These are phyloP conservation scores for Dillenia turbinata DNA, from an alignment of 164 flowering plant species.

Conservation along the genomic window DNA sequence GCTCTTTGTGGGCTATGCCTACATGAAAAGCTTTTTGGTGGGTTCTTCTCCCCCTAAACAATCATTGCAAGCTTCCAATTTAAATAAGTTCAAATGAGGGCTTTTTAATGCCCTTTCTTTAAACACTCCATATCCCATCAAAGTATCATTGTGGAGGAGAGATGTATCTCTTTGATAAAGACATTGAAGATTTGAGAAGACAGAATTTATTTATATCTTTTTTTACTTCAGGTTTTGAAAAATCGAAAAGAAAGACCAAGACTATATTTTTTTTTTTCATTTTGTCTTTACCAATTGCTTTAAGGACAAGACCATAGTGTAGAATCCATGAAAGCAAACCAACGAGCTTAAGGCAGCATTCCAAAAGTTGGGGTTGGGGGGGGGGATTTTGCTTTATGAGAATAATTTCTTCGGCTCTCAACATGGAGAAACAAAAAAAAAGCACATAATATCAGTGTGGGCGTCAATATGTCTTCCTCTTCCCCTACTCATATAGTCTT, in stretches of 20 bases:
- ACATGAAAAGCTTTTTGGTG: too few species aligned
- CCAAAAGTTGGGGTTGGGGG: too few species aligned
- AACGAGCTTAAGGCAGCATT: too few species aligned
- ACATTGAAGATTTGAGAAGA: conserved; percentile 3
- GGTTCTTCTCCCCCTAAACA: too few species aligned
- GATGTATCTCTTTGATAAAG: conserved; percentile 26
- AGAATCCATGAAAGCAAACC: too few species aligned
- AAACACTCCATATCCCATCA: conserved; percentile 11
- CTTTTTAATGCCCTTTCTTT: conserved; percentile 10
- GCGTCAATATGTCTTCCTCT: conserved; percentile 18
- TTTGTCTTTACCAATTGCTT: too few species aligned
- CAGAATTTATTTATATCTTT: too few species aligned
- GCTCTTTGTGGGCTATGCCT: too few species aligned
- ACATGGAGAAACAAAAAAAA: background rate
- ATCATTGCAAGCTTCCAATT: conserved; percentile 23
- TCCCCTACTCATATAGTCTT: background rate
- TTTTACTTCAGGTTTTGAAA: background rate
- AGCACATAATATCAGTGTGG: conserved; percentile 22
- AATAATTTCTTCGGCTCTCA: conserved; percentile 15
- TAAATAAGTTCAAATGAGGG: conserved; percentile 22
- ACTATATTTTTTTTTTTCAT: too few species aligned
- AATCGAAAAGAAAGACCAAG: background rate
- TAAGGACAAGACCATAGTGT: too few species aligned
- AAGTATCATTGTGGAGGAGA: conserved; percentile 18
- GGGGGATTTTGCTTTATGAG: background rate